These are phyloP conservation scores for Amniculicola lignicola DNA, from an alignment of 495 filamentous ascomycete species.

Conservation along the genomic window DNA sequence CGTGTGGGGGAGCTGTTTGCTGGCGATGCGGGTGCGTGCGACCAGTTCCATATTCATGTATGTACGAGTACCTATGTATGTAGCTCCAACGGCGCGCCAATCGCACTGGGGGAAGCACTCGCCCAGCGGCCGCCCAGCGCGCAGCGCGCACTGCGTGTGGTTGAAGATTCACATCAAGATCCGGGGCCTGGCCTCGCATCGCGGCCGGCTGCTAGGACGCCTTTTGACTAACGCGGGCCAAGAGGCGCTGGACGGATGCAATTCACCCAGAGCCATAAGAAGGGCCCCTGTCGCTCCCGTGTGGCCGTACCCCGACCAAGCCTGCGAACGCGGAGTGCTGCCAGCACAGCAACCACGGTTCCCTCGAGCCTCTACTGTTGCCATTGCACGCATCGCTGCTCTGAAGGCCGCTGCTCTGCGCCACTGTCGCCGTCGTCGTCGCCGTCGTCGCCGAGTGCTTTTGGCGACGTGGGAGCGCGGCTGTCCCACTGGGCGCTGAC, in stretches of 20 bases:
- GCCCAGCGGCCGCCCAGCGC: slow-evolving; percentile 5
- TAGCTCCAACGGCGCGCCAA: not conserved
- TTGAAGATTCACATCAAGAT: too few relatives aligned
- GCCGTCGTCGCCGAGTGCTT: not conserved
- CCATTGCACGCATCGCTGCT: not conserved
- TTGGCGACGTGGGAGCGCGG: not conserved
- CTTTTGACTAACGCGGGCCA: slow-evolving; percentile 9
- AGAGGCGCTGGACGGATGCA: slow-evolving; percentile 4
- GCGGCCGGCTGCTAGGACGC: slow-evolving; percentile 14
- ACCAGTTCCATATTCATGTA: not conserved
- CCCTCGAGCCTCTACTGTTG: not conserved
- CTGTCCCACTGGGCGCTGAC: not conserved
- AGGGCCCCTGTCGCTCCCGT: slow-evolving; percentile 24
- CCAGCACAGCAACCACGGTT: too few relatives aligned
- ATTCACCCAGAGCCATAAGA: slow-evolving; percentile 24
- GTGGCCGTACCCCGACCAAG: slow-evolving; percentile 5
- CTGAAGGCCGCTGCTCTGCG: not conserved
- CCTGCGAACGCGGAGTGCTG: too few relatives aligned
- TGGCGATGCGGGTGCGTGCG: not conserved
- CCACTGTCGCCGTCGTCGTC: not conserved
- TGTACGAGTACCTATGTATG: not conserved
- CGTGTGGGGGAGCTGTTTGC: not conserved
- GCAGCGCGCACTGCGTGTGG: too few relatives aligned
- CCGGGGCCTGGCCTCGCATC: slow-evolving; percentile 8
- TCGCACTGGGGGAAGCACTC: not conserved